Evolutionary conservation across 306 rosid species (phyloP), one percentile per base, ranked within the genome.

Genomic region (Trichosanthes cucumerina): DNA sequence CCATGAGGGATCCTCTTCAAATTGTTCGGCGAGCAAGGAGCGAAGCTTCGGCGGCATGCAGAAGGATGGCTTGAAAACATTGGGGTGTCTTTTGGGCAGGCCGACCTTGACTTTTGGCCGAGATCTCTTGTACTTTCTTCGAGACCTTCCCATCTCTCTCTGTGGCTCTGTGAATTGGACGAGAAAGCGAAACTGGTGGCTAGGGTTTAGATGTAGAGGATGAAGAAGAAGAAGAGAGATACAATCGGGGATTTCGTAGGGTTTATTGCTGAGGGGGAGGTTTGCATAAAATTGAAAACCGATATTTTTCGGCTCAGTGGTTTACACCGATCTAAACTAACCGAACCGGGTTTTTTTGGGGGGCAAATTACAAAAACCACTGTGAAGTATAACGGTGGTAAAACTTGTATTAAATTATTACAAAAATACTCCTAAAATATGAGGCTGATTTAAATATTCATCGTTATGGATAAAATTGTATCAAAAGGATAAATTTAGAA

Each of bases 61-160:
- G 85, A 92, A 95, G 6, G 92, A 83, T 0, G 98, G 92, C 81
- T 95, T 95, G 87, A 91, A 85, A 4, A 88, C 68, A 62, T 89
- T 39, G 28, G 98, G 96, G 49, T 95, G 86, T 79, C 83, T 87
- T 86, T 86, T 89, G 9, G 95, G 98, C 7, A 92, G 76, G 0
- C 87, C 98, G 16, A 95, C 95, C 7, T 82, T 88, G 2, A 95
- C 97, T 84, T 95, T 95, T 0, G 91, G 0, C 54, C 90, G 84
- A 2, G 91, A 90, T 72, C 59, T 83, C 93, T 92, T 88, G 79
- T 87, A 89, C 82, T 95, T 95, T 78, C 96, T 90, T 83, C 98
- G 88, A 41, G 98, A 95, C 11, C 98, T 75, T 85, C 96, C 97
- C 98, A 92, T 94, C 77, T 77, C 77, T 68, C 66, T 49, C 78